Evolutionary conservation across 1,284 basidiomycete species (phyloP), one percentile per base, ranked within the genome.

Genomic region (Cronartium quercuum): DNA sequence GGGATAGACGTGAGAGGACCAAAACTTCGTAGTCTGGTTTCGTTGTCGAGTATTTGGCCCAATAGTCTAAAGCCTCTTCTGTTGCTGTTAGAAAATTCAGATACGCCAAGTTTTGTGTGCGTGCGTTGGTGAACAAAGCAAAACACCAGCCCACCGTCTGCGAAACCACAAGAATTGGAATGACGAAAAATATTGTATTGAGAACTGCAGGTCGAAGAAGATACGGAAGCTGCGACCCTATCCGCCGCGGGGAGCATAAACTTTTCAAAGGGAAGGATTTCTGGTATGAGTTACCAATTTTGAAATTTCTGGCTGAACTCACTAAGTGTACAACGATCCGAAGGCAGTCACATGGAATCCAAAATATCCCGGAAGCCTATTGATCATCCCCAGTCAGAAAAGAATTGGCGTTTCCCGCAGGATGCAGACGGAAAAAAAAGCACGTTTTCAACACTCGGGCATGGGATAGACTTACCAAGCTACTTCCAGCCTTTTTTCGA

Each of bases 321-420:
- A 74, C 70, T 41, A 74, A 3, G 70, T 74, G 57, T 74, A 74
- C 55, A 74, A 74, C 37, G 64, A 74, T 18, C 70, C 29, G 47
- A 74, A 74, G 21, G 70, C 70, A 37, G 70, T 74, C 34, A 74
- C 70, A 38, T 74, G 70, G 29, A 74, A 57, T 47, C 70, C 70
- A 66, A 66, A 74, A 58, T 74, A 74, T 74, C 63, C 70, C 24
- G 70, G 70, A 40, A 74, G 55, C 55, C 70, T 74, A 66, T 24
- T 1, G 51, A 55, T 18, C 1, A 10, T 21, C 51, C n/a, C n/a
- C 6, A n/a, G n/a, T n/a, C n/a, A 55, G 51, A 18, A 55, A 24
- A 55, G 51, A n/a, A 21, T 55, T 24, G 29, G 51, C 3, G 29
- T 55, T 55, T 3, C n/a, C 29, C 29, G 15, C 15, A 21, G 18